A percentile compares a stretch with the other conserved stretches of the same genome.
Conservation (phyloP, 2,329 filamentous ascomycete genomes). For the Colletotrichum trifolii region DNA sequence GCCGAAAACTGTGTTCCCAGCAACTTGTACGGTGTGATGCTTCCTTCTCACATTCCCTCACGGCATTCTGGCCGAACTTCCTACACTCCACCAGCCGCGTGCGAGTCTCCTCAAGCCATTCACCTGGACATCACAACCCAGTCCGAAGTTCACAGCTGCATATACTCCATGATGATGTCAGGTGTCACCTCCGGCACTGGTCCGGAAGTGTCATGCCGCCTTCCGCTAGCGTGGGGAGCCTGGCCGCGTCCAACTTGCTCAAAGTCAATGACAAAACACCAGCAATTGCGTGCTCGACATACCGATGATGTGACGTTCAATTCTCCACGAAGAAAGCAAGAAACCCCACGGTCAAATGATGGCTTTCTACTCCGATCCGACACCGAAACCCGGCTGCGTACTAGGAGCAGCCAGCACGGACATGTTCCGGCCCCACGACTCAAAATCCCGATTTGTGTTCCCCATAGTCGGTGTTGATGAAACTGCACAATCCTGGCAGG, state of each 20-base stretch:
- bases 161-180: slow-evolving; percentile 11
- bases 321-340: neutral
- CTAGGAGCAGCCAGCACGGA: neutral
- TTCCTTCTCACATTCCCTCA: too few relatives aligned
- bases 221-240: neutral
- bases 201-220: neutral
- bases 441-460: slow-evolving; percentile 6
- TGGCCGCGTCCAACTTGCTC: neutral
- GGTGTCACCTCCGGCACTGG: neutral
- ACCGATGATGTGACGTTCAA: slow-evolving; percentile 9
- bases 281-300: slow-evolving; percentile 22
- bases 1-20: too few relatives aligned
- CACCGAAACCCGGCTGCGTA: slow-evolving; percentile 8
- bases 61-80: neutral
- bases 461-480: slow-evolving; percentile 13
- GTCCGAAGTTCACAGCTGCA: neutral
- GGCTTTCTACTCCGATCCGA: slow-evolving; percentile 14
- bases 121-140: neutral
- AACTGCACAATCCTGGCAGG: neutral
- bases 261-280: neutral
- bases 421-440: slow-evolving; percentile 13
- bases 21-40: too few relatives aligned
- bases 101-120: too few relatives aligned
- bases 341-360: neutral
- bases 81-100: neutral